These are phyloP conservation scores for Coemansia sp. DNA, from an alignment of 192 early-diverging fungal species.

Conservation along the genomic window DNA sequence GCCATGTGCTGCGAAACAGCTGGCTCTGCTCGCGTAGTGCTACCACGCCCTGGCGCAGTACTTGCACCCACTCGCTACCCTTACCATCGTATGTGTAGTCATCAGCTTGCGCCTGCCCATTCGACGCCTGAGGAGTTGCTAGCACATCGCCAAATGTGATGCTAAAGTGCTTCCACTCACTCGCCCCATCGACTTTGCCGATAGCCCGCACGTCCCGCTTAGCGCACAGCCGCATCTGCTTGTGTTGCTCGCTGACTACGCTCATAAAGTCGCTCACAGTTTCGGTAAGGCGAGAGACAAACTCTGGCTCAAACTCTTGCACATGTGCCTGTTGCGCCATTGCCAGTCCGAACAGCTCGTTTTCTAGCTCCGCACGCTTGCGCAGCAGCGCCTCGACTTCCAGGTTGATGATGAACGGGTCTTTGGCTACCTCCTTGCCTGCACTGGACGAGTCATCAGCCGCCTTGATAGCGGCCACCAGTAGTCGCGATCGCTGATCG, in stretches of 20 bases:
- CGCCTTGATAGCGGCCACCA: slow-evolving; percentile 18
- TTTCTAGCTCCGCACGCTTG: slow-evolving; percentile 31
- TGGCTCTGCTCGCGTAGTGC: slow-evolving; percentile 43
- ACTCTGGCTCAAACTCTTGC: slow-evolving; percentile 26
- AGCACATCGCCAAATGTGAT: slow-evolving; percentile 10
- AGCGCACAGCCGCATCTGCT: slow-evolving; percentile 26
- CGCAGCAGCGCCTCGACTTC: slow-evolving; percentile 47
- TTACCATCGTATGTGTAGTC: slow-evolving; percentile 15
- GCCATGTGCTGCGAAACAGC: slow-evolving; percentile 51
- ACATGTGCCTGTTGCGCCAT: slow-evolving; percentile 24
- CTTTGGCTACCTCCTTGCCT: slow-evolving; percentile 22
- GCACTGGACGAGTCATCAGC: neutral
- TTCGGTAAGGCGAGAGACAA: slow-evolving; percentile 18
- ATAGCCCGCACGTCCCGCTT: slow-evolving; percentile 20
- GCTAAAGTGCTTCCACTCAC: slow-evolving; percentile 35
- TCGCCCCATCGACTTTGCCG: slow-evolving; percentile 14
- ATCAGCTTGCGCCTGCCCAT: slow-evolving; percentile 3
- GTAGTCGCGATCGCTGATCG: slow-evolving; percentile 14
- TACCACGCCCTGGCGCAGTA: slow-evolving; percentile 48
- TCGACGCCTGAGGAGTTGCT: slow-evolving; percentile 10
- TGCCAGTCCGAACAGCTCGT: slow-evolving; percentile 7
- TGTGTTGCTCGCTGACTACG: slow-evolving; percentile 14
- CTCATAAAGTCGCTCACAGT: slow-evolving; percentile 20
- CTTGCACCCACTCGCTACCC: slow-evolving; percentile 35
- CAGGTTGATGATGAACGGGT: slow-evolving; percentile 49